phyloP scores from a whole-genome alignment of 202 grass and related monocot species.

The Alloteropsis angusta region DNA sequence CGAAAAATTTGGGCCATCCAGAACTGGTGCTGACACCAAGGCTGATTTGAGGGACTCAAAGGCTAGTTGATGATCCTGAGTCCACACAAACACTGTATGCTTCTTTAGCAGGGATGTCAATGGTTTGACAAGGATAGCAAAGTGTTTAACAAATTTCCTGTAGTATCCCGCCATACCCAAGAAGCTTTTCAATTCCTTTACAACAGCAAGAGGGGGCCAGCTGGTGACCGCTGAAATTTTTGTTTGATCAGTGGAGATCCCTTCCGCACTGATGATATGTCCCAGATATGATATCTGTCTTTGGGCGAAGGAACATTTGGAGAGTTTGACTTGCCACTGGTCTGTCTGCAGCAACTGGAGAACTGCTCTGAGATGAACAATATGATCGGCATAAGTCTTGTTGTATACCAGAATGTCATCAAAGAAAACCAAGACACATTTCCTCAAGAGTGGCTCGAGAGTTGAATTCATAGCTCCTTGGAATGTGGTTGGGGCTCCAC shows the following conservation, averaged over 20 bases:
- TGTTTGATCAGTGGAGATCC: not conserved
- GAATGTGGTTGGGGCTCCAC: not conserved
- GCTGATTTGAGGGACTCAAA: no score
- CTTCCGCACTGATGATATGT: not conserved
- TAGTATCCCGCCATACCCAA: no score
- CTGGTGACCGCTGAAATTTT: no score
- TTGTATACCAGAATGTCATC: not conserved
- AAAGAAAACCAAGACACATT: no score
- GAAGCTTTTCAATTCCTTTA: not conserved
- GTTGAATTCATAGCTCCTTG: not conserved
- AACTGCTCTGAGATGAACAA: not conserved
- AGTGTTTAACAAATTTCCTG: no score
- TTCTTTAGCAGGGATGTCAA: no score
- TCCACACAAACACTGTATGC: no score
- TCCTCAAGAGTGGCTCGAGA: no score
- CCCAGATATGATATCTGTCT: not conserved
- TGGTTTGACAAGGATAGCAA: no score
- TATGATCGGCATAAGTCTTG: not conserved
- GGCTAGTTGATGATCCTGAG: no score
- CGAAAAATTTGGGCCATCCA: no score
- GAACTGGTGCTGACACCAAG: no score
- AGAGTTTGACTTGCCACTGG: not conserved
- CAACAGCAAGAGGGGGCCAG: not conserved
- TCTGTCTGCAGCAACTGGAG: not conserved
- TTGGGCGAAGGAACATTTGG: not conserved